A percentile compares a stretch with the other conserved stretches of the same genome.
Evolutionary conservation across 2,329 filamentous ascomycete genomes (phyloP).

Genomic region (Dothistroma pini): DNA sequence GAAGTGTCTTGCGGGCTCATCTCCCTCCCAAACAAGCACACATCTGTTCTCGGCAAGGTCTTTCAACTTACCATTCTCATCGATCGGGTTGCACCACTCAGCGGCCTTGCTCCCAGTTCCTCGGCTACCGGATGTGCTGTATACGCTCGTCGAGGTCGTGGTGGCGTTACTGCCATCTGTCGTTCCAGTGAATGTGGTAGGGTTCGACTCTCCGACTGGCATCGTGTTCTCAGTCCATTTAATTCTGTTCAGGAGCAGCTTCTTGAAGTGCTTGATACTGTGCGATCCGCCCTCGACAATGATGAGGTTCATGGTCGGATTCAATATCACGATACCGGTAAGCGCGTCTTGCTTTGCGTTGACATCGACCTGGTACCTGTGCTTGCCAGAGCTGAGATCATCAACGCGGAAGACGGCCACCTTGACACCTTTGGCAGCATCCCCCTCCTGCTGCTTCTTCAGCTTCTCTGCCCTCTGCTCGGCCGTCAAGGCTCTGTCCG

Average conservation of each 20-base stretch:
- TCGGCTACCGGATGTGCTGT: slow-evolving; percentile 18
- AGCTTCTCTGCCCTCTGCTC: slow-evolving; percentile 85
- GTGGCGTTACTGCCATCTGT: slow-evolving; percentile 23
- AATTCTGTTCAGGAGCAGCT: slow-evolving; percentile 88
- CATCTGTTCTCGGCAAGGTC: slow-evolving; percentile 82
- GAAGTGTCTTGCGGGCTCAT: slow-evolving; percentile 75
- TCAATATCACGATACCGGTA: slow-evolving; percentile 86
- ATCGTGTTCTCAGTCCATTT: slow-evolving; percentile 89
- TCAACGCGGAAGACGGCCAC: slow-evolving; percentile 86
- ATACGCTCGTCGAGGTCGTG: slow-evolving; percentile 1
- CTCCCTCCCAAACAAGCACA: slow-evolving; percentile 83
- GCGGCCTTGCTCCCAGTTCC: slow-evolving; percentile 57
- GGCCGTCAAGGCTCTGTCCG: slow-evolving; percentile 81
- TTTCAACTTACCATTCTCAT: slow-evolving; percentile 72
- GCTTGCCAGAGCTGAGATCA: slow-evolving; percentile 82
- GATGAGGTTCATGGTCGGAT: slow-evolving; percentile 83
- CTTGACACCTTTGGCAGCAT: slow-evolving; percentile 80
- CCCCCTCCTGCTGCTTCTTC: slow-evolving; percentile 74
- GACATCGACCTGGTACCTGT: slow-evolving; percentile 87
- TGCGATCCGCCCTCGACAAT: slow-evolving; percentile 88
- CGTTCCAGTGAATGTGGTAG: slow-evolving; percentile 31
- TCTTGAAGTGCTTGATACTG: slow-evolving; percentile 80
- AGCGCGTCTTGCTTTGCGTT: slow-evolving; percentile 88
- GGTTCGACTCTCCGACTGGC: slow-evolving; percentile 46
- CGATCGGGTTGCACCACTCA: slow-evolving; percentile 73